phyloP scores from a whole-genome alignment of 805 yeast genomes.

The Saturnispora diversa region DNA sequence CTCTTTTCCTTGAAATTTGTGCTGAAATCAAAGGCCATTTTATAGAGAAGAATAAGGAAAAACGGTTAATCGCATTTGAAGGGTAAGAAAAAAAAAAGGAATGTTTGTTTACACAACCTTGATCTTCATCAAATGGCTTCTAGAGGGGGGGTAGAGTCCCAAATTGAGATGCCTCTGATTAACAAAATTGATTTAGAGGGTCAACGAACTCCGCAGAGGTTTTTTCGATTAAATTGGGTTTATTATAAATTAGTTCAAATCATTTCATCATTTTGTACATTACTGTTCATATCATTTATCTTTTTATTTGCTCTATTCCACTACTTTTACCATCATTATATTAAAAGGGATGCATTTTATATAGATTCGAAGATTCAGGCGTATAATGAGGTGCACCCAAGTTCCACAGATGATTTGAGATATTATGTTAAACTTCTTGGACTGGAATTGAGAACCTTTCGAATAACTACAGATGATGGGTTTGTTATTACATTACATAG shows the following conservation, averaged over 20 bases:
- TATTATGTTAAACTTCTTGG: slow-evolving; percentile 63
- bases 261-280: slow-evolving; percentile 8
- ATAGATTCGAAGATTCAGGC: slow-evolving; percentile 1
- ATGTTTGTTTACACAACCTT: too few relatives aligned
- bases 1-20: slow-evolving; percentile 3
- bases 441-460: slow-evolving; percentile 49
- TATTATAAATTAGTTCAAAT: neutral
- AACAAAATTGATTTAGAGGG: slow-evolving; percentile 6
- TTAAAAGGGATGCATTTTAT: neutral
- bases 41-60: neutral
- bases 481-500: slow-evolving; percentile 61
- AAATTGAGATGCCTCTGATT: slow-evolving; percentile 1
- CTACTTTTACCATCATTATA: slow-evolving; percentile 5
- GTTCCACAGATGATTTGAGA: slow-evolving; percentile 35
- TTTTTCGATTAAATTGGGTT: neutral
- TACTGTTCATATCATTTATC: slow-evolving; percentile 11
- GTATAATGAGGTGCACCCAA: neutral
- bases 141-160: neutral
- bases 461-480: slow-evolving; percentile 71
- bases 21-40: slow-evolving; percentile 4
- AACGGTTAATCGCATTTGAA: too few relatives aligned
- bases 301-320: slow-evolving; percentile 7
- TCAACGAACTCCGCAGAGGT: neutral
- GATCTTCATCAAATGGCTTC: too few relatives aligned
- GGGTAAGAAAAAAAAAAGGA: too few relatives aligned